Conservation (phyloP, 805 yeast species). For the Wickerhamiella parazyma region DNA sequence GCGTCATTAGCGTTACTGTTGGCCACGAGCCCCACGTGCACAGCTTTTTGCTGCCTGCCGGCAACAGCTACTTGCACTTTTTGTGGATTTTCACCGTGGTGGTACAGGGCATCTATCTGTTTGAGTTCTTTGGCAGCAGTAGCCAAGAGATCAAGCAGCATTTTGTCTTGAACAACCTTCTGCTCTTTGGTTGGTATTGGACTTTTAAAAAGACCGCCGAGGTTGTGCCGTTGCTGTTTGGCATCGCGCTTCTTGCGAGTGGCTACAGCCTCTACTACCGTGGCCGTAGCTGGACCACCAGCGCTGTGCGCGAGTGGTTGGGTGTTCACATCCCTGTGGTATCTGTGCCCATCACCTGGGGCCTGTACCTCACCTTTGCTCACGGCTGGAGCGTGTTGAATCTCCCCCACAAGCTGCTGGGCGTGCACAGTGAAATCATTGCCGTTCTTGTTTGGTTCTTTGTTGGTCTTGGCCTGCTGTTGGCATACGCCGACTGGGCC, state of each 20-base stretch:
- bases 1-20: neutral
- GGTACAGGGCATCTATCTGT: conserved; percentile 34
- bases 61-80: conserved; percentile 22
- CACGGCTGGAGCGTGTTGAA: conserved; percentile 58
- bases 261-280: conserved; percentile 40
- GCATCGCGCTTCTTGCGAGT: conserved; percentile 47
- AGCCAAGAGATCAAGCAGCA: conserved; percentile 37
- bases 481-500: conserved; percentile 57
- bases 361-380: conserved; percentile 63
- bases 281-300: conserved; percentile 46
- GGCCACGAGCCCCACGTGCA: neutral
- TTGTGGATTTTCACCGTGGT: conserved; percentile 47
- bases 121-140: conserved; percentile 19
- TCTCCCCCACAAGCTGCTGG: conserved; percentile 42
- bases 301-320: conserved; percentile 39
- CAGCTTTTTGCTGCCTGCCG: neutral
- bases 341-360: conserved; percentile 68
- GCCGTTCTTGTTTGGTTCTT: conserved; percentile 65
- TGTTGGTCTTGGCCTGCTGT: conserved; percentile 44
- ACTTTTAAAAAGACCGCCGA: conserved; percentile 47
- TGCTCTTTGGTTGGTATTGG: conserved; percentile 49
- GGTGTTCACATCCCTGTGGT: conserved; percentile 54
- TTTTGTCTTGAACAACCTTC: conserved; percentile 47
- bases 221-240: conserved; percentile 41
- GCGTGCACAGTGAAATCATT: conserved; percentile 59